These are phyloP conservation scores for Coemansia sp. DNA, from an alignment of 192 early-diverging fungal genomes.

Conservation along the genomic window DNA sequence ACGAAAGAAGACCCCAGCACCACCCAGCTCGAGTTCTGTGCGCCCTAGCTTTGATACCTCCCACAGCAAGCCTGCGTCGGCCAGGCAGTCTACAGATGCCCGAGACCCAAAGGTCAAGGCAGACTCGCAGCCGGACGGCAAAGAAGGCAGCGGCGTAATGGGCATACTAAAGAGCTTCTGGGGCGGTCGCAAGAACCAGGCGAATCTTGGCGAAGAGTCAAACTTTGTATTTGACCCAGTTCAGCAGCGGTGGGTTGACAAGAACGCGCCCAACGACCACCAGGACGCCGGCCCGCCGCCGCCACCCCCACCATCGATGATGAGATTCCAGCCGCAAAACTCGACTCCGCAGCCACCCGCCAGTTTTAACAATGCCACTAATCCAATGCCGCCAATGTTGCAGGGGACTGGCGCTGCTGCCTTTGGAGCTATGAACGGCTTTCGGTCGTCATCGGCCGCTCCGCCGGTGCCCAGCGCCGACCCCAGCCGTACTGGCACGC, in stretches of 20 bases:
- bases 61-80: slow-evolving; percentile 25
- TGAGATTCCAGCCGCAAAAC: slow-evolving; percentile 31
- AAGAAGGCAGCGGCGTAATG: slow-evolving; percentile 57
- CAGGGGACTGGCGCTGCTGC: neutral
- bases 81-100: slow-evolving; percentile 15
- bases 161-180: slow-evolving; percentile 56
- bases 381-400: neutral
- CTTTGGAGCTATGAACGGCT: neutral
- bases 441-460: slow-evolving; percentile 1
- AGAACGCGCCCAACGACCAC: slow-evolving; percentile 37
- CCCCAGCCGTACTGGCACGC: slow-evolving; percentile 35
- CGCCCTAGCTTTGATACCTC: slow-evolving; percentile 25
- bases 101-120: slow-evolving; percentile 18
- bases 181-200: slow-evolving; percentile 60
- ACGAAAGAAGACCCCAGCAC: slow-evolving; percentile 22
- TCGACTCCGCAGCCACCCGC: slow-evolving; percentile 13
- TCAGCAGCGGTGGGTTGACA: slow-evolving; percentile 80
- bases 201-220: slow-evolving; percentile 83
- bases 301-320: slow-evolving; percentile 48
- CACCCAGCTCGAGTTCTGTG: slow-evolving; percentile 7
- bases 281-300: slow-evolving; percentile 29
- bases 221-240: slow-evolving; percentile 86
- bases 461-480: slow-evolving; percentile 22
- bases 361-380: slow-evolving; percentile 3
- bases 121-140: slow-evolving; percentile 43